These are phyloP conservation scores for Pleurotus tuber-regium DNA, from an alignment of 768 basidiomycete species.

Conservation along the genomic window DNA sequence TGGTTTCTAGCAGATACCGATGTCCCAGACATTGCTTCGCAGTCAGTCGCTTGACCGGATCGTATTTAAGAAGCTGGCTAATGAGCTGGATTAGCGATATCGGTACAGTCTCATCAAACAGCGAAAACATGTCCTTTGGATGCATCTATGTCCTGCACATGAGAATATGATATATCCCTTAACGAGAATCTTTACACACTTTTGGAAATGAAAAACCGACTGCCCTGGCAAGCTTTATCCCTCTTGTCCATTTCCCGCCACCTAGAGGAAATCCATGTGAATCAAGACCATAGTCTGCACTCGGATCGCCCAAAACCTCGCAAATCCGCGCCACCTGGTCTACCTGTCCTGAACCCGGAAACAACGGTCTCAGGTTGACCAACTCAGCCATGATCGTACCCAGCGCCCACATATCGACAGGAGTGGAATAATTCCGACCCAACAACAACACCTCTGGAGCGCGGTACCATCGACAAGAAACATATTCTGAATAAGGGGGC, in stretches of 20 bases:
- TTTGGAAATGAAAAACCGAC: conserved; percentile 89
- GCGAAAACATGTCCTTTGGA: conserved; percentile 65
- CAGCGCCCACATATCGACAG: conserved; percentile 99
- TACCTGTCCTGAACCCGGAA: conserved; percentile 91
- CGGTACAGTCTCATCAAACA: conserved; percentile 80
- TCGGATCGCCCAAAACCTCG: conserved; percentile 89
- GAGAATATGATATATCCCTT: conserved; percentile 2
- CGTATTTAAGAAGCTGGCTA: conserved; percentile 86
- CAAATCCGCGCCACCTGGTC: conserved; percentile 92
- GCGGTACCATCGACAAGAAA: conserved; percentile 98
- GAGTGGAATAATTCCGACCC: conserved; percentile 90
- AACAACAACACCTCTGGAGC: conserved; percentile 96
- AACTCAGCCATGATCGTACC: conserved; percentile 98
- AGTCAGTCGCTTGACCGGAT: conserved; percentile 84
- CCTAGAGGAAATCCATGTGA: conserved; percentile 65
- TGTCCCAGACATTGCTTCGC: conserved; percentile 86
- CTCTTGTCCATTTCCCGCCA: conserved; percentile 85
- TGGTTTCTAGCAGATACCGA: conserved; percentile 82
- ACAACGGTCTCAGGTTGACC: conserved; percentile 91
- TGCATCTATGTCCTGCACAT: conserved; percentile 42
- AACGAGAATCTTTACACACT: conserved; percentile 49
- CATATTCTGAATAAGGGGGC: conserved; percentile 98
- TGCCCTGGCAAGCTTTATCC: conserved; percentile 81
- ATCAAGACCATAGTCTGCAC: conserved; percentile 78
- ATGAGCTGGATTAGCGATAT: conserved; percentile 87